Evolutionary conservation across 805 yeast genomes (phyloP), one percentile per base, ranked within the genome.

Genomic region (Pichia nanzhaoensis): DNA sequence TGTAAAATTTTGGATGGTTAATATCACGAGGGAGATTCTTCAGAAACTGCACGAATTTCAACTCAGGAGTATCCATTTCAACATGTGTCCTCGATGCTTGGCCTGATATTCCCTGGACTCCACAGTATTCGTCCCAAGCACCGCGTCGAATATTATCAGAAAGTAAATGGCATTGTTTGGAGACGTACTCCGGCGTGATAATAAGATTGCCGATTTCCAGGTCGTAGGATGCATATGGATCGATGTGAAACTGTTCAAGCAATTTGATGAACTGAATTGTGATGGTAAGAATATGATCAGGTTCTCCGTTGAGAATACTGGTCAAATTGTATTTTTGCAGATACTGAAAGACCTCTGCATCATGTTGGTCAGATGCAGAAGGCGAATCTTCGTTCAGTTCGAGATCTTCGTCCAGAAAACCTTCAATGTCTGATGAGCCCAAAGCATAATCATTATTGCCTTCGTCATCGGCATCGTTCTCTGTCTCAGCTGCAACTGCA

Each of bases 131-230:
- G 34, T 50, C 53, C 41, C 47, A 50, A 2, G 45, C 4, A 6
- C 48, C 48, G 36, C 58, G 46, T 30, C 41, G 44, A 8, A 37
- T 27, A 16, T 56, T 52, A 17, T 43, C 41, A 10, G 54, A 57
- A 4, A 63, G 39, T 5, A 5, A 14, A 7, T 45, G 31, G 18
- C 39, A 37, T 4, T 28, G 7, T 7, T 40, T 8, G 2, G 46
- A 51, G 16, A 48, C 49, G 42, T 50, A 64, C 21, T 49, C 55
- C 0, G 65, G 59, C 16, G 49, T 47, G 33, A 50, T 39, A 9
- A 53, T 33, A 7, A 64, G 38, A 5, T 44, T 47, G 3, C 45
- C 53, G n/a, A 49, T 37, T 41, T 53, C 57, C 13, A 54, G 35
- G 36, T 55, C 54, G 37, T 46, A 53, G 8, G 54, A 49, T 8